Evolutionary conservation across 306 rosid genomes (phyloP), one percentile per base, ranked within the genome.

Genomic region (Begonia masoniana): DNA sequence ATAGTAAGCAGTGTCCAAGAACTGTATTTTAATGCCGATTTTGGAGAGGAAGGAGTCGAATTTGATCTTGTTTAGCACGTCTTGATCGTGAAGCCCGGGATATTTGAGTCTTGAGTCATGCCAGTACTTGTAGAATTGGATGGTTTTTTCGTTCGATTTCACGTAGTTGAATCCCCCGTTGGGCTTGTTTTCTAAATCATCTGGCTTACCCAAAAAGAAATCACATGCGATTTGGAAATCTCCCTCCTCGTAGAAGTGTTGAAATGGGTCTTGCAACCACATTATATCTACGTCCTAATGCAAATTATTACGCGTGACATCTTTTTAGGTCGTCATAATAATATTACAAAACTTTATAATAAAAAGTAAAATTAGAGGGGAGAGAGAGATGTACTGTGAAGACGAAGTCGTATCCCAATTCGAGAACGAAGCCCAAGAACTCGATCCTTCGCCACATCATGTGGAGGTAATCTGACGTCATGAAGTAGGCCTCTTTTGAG

Each of bases 191-290:
- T 57, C 59, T 16, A 70, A 9, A 62, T 69, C 74, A 15, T 47
- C 42, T 2, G 96, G 49, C 46, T 81, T 54, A 2, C 91, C 88
- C 5, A 15, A 7, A 64, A 62, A 85, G 17, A 0, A 12, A 63
- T 91, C 97, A 17, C 96, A 72, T 12, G 97, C 88, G 3, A 85
- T 85, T 66, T 91, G 97, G 62, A 91, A 85, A 67, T 85, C 97
- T 2, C 65, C 76, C 2, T 83, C 76, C 15, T 57, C 51, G 55
- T 66, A 71, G 58, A 91, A 85, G 1, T 13, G 57, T 4, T 13
- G 58, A 62, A 91, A 91, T 12, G 97, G 97, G 63, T 83, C 62
- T 49, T 87, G 70, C 13, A 91, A 68, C 97, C 97, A 91, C 96
- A 91, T 83, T 41, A 91, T 73, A 52, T 91, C 95, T 4, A 80